Evolutionary conservation across 768 basidiomycete genomes (phyloP).

Genomic region (Leucocoprinus sp.): DNA sequence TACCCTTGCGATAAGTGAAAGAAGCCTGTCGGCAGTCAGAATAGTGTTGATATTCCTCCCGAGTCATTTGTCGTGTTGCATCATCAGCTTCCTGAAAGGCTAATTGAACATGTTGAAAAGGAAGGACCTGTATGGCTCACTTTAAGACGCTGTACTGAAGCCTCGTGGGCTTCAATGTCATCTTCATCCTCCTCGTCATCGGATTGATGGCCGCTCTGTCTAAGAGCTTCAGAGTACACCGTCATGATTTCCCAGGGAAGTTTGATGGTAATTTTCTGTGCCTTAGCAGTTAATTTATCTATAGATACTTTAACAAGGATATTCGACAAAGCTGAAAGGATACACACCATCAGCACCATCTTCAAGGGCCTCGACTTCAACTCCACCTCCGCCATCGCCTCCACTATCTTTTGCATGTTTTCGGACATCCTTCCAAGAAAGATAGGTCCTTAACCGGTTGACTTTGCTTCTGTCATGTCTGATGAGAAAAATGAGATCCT

Average conservation of each 20-base stretch:
- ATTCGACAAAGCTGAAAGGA: neutral
- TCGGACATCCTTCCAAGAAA: conserved; percentile 96
- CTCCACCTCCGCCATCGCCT: conserved; percentile 70
- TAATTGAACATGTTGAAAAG: neutral
- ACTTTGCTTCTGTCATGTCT: conserved; percentile 92
- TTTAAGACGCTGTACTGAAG: conserved; percentile 81
- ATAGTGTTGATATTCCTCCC: conserved; percentile 95
- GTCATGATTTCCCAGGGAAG: conserved; percentile 94
- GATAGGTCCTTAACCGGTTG: conserved; percentile 84
- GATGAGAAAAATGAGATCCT: conserved; percentile 95
- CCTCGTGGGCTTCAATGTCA: conserved; percentile 92
- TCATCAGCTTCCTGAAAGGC: conserved; percentile 79
- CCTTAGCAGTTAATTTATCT: conserved; percentile 79
- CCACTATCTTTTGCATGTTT: conserved; percentile 91
- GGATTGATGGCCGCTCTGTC: conserved; percentile 68
- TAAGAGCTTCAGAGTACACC: conserved; percentile 82
- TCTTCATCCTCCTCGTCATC: conserved; percentile 96
- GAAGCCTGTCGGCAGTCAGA: conserved; percentile 95
- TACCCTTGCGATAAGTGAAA: conserved; percentile 95
- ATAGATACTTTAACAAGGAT: neutral
- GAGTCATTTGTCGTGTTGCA: conserved; percentile 90
- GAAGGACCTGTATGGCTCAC: conserved; percentile 25
- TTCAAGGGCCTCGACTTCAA: conserved; percentile 77
- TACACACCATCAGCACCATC: conserved; percentile 71
- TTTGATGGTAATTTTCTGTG: conserved; percentile 90